phyloP scores from a whole-genome alignment of 1,139 yeast species.

The Suhomyces bolitotheri region DNA sequence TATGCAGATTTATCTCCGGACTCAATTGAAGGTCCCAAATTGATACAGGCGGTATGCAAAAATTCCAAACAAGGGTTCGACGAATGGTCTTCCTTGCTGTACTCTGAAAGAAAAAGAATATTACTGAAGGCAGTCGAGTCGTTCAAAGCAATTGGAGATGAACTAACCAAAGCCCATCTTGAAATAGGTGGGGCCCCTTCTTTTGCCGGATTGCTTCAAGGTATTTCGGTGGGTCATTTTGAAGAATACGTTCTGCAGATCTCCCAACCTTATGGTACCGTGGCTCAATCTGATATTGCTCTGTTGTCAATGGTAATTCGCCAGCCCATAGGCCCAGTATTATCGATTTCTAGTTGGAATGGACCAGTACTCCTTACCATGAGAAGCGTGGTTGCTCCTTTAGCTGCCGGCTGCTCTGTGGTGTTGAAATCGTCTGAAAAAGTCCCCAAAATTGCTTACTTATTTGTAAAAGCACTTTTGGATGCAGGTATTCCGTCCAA shows the following conservation, averaged over 20 bases:
- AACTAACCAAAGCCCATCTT: no score
- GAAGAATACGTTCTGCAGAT: not conserved
- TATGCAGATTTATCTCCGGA: not conserved
- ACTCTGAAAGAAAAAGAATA: not conserved
- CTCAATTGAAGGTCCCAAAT: not conserved
- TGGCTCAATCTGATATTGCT: not conserved
- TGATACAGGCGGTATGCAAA: not conserved
- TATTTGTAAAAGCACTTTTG: slow-evolving; percentile 32
- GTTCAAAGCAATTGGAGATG: not conserved
- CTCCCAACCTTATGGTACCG: not conserved
- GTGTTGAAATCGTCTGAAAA: slow-evolving; percentile 32
- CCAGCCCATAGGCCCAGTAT: slow-evolving; percentile 46
- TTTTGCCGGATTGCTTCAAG: not conserved
- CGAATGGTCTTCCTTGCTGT: not conserved
- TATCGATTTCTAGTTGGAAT: slow-evolving; percentile 51
- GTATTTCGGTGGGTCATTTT: not conserved
- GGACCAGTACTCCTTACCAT: slow-evolving; percentile 45
- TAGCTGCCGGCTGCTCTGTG: slow-evolving; percentile 55
- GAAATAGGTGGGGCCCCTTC: not conserved
- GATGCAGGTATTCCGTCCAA: slow-evolving; percentile 42
- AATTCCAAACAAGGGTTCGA: not conserved
- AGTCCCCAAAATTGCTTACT: slow-evolving; percentile 32
- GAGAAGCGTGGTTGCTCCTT: slow-evolving; percentile 43
- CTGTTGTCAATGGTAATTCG: slow-evolving; percentile 12
- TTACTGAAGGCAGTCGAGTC: not conserved